Percentiles rank a stretch among this genome's conserved stretches.
Evolutionary conservation across 2,329 filamentous ascomycete species (phyloP).

Genomic region (Daldinia eschscholtzii): DNA sequence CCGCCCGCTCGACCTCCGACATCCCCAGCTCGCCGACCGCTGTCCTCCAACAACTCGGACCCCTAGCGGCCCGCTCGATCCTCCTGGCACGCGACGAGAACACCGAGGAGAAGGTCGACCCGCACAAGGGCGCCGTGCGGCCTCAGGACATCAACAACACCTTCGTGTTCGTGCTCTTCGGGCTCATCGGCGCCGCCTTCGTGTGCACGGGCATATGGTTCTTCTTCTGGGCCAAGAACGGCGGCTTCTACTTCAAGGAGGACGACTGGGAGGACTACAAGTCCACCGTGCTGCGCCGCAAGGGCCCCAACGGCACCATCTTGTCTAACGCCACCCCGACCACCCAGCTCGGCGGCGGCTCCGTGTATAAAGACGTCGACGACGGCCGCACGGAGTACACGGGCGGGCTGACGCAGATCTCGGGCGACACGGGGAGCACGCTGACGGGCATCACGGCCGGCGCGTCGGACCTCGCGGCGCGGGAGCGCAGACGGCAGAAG

Average conservation of each 20-base stretch:
- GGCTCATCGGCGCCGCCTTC: slow-evolving; percentile 81
- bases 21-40: slow-evolving; percentile 34
- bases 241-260: slow-evolving; percentile 87
- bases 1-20: slow-evolving; percentile 49
- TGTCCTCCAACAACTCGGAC: slow-evolving; percentile 55
- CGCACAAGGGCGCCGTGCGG: slow-evolving; percentile 63
- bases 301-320: slow-evolving; percentile 88
- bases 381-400: slow-evolving; percentile 59
- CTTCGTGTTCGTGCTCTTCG: slow-evolving; percentile 87
- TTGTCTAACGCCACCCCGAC: slow-evolving; percentile 84
- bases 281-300: slow-evolving; percentile 88
- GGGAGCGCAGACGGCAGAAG: slow-evolving; percentile 68
- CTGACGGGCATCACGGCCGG: slow-evolving; percentile 70
- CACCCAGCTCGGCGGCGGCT: slow-evolving; percentile 89
- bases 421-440: slow-evolving; percentile 60
- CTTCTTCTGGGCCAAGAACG: slow-evolving; percentile 98
- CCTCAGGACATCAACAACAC: slow-evolving; percentile 72
- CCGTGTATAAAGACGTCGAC: slow-evolving; percentile 81
- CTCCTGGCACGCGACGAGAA: slow-evolving; percentile 54
- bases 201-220: slow-evolving; percentile 89
- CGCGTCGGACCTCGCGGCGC: slow-evolving; percentile 66
- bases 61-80: slow-evolving; percentile 59
- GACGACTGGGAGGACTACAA: slow-evolving; percentile 99
- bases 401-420: slow-evolving; percentile 52
- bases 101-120: slow-evolving; percentile 54